Conservation (phyloP, 495 filamentous ascomycete genomes). For the Entonaema liquescens region DNA sequence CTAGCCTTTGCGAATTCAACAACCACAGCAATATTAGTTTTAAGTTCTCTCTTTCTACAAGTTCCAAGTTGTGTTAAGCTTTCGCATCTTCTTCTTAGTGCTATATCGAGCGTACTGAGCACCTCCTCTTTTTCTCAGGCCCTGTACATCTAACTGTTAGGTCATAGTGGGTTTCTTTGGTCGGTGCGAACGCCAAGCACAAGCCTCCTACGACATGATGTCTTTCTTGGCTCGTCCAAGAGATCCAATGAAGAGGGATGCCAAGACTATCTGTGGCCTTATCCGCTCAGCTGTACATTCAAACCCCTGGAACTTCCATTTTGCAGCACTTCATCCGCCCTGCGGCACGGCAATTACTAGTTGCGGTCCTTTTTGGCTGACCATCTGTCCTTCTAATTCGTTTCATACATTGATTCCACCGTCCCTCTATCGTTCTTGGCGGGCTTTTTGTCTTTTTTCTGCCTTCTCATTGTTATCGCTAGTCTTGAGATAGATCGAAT, state of each 20-base stretch:
- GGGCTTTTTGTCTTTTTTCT: neutral
- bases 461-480: slow-evolving; percentile 1
- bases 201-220: slow-evolving; percentile 25
- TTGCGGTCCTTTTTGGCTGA: slow-evolving; percentile 1
- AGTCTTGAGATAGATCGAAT: slow-evolving; percentile 10
- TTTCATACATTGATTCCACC: slow-evolving; percentile 5
- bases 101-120: too few relatives aligned
- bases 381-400: slow-evolving; percentile 34
- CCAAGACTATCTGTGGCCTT: slow-evolving; percentile 36
- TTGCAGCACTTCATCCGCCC: slow-evolving; percentile 33
- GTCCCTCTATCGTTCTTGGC: slow-evolving; percentile 10
- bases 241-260: slow-evolving; percentile 35
- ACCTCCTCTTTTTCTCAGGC: neutral
- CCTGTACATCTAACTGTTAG: neutral
- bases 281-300: slow-evolving; percentile 24
- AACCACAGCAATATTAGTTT: neutral
- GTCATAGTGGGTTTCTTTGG: neutral
- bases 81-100: neutral
- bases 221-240: slow-evolving; percentile 18
- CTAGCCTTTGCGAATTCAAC: neutral
- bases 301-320: slow-evolving; percentile 28
- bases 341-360: slow-evolving; percentile 35
- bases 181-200: slow-evolving; percentile 22
- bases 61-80: neutral
- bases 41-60: neutral